phyloP scores from a whole-genome alignment of 805 yeast genomes.

The Zygosaccharomyces bisporus region DNA sequence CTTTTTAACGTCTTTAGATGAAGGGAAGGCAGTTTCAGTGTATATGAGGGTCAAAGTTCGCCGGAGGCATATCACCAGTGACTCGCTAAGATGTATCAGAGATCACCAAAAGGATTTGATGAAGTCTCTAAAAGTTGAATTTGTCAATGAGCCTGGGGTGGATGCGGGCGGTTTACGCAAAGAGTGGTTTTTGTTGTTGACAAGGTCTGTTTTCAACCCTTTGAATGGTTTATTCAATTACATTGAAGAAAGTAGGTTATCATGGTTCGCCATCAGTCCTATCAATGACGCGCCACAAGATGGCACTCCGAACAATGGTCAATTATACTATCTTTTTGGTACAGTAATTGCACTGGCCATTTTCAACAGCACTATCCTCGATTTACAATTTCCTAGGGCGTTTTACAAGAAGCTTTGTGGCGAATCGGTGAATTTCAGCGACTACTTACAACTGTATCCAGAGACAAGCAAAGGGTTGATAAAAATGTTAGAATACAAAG shows the following conservation, averaged over 20 bases:
- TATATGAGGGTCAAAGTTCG: constrained; percentile 66
- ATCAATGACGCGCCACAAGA: constrained; percentile 30
- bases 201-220: constrained; percentile 66
- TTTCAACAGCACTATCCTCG: constrained; percentile 83
- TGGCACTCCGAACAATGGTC: constrained; percentile 35
- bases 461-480: constrained; percentile 51
- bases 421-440: constrained; percentile 53
- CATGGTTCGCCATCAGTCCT: constrained; percentile 68
- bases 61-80: constrained; percentile 62
- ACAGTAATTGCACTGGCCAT: constrained; percentile 86
- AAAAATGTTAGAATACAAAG: constrained; percentile 44
- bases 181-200: constrained; percentile 85
- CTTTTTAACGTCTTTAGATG: constrained; percentile 67
- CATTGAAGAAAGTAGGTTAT: constrained; percentile 62
- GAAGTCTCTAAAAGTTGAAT: constrained; percentile 74
- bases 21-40: constrained; percentile 58
- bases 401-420: constrained; percentile 70
- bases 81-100: constrained; percentile 65
- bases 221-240: constrained; percentile 61
- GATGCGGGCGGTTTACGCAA: constrained; percentile 94
- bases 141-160: constrained; percentile 84
- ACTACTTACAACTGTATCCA: constrained; percentile 68
- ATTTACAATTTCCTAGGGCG: constrained; percentile 70
- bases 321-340: constrained; percentile 74
- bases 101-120: constrained; percentile 56